These are phyloP conservation scores for Sanguinoderma infundibulare DNA, from an alignment of 1,284 basidiomycete genomes.

Conservation along the genomic window DNA sequence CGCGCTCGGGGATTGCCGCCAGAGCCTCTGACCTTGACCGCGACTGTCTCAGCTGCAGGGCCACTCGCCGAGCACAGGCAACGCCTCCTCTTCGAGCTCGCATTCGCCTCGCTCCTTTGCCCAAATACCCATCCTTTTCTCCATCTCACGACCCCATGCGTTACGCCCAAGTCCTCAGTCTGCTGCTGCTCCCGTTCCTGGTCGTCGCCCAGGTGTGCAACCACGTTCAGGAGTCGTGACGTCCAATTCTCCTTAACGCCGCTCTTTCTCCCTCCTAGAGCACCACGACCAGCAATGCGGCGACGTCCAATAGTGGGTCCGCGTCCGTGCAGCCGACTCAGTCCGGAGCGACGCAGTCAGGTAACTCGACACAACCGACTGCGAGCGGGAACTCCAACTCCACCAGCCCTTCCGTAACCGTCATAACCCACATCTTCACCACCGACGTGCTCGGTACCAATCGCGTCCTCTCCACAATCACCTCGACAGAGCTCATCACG, in stretches of 20 bases:
- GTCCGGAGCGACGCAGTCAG: not conserved
- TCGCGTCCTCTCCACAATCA: slow-evolving; percentile 22
- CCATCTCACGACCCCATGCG: slow-evolving; percentile 30
- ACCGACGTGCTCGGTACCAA: slow-evolving; percentile 24
- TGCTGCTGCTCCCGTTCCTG: slow-evolving; percentile 37
- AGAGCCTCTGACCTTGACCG: not conserved
- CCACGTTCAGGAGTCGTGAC: slow-evolving; percentile 1
- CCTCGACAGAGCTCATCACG: slow-evolving; percentile 19
- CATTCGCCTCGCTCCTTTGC: slow-evolving; percentile 16
- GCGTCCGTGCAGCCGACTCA: slow-evolving; percentile 5
- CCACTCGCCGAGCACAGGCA: not conserved
- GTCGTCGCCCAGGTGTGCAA: slow-evolving; percentile 40
- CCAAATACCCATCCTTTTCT: slow-evolving; percentile 17
- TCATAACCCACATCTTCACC: slow-evolving; percentile 31
- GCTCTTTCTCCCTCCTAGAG: slow-evolving; percentile 24
- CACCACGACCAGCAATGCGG: no score
- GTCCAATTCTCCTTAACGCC: slow-evolving; percentile 19
- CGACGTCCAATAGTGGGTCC: slow-evolving; percentile 8
- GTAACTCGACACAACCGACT: slow-evolving; percentile 3
- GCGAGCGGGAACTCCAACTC: slow-evolving; percentile 12
- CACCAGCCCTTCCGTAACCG: slow-evolving; percentile 22
- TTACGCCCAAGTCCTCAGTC: slow-evolving; percentile 29
- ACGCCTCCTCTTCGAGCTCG: slow-evolving; percentile 2
- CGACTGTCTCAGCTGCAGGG: slow-evolving; percentile 6
- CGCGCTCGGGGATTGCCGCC: slow-evolving; percentile 1